Evolutionary conservation across 2,329 filamentous ascomycete genomes (phyloP).

Genomic region (Aspergillus transmontanensis): DNA sequence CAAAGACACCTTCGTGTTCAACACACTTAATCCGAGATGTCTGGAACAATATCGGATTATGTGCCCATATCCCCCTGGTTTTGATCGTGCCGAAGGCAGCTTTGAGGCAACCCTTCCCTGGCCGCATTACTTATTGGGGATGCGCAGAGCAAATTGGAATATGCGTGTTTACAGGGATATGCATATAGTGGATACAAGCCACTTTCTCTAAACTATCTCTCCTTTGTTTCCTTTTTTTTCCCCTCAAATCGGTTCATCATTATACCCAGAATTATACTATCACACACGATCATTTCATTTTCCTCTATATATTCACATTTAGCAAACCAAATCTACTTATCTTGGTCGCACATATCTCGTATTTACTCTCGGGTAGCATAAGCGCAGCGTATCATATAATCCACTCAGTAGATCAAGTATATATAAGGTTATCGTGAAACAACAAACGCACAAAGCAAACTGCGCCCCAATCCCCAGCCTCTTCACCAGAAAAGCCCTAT

Average conservation of each 20-base stretch:
- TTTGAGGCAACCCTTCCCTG: background rate
- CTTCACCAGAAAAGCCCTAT: too few relatives aligned
- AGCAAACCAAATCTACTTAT: background rate
- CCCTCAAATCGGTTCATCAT: too few relatives aligned
- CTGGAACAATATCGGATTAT: background rate
- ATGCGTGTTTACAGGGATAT: background rate
- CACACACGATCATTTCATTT: background rate
- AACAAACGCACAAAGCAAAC: background rate
- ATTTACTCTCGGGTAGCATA: background rate
- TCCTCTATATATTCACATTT: background rate
- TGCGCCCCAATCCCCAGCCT: background rate
- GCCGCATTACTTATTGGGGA: background rate
- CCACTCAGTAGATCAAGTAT: background rate
- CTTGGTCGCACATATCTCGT: background rate
- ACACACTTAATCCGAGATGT: background rate
- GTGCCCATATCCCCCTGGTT: background rate
- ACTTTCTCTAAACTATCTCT: background rate
- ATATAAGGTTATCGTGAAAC: background rate
- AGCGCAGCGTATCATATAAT: background rate
- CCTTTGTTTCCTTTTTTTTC: background rate
- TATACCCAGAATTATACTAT: background rate
- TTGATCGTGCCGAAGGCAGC: background rate
- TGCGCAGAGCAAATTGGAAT: background rate
- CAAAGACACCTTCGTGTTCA: background rate
- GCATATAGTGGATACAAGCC: background rate